Evolutionary conservation across 2,329 filamentous ascomycete species (phyloP).

Genomic region (Ceratocystis diversiconidia): DNA sequence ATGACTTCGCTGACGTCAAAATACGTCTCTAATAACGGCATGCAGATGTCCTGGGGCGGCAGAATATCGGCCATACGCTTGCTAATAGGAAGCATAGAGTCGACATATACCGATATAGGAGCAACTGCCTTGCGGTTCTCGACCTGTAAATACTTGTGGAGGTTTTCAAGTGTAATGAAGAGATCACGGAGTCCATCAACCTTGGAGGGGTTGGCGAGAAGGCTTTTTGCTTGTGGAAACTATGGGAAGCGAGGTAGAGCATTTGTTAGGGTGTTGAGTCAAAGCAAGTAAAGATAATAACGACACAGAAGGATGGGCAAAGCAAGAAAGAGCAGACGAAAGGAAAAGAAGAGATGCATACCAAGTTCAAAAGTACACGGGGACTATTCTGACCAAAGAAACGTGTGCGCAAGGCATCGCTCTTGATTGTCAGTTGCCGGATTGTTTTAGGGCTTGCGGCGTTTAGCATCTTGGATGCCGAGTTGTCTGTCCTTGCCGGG

Average conservation of each 20-base stretch:
- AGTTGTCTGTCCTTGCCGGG: slow-evolving; percentile 27
- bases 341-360: slow-evolving; percentile 23
- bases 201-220: slow-evolving; percentile 31
- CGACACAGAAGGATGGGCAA: background rate
- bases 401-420: slow-evolving; percentile 33
- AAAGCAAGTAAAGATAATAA: background rate
- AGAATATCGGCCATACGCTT: slow-evolving; percentile 45
- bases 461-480: slow-evolving; percentile 21
- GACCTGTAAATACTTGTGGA: slow-evolving; percentile 35
- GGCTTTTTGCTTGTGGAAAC: slow-evolving; percentile 41
- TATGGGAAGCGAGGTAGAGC: slow-evolving; percentile 20
- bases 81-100: slow-evolving; percentile 43
- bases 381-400: slow-evolving; percentile 41
- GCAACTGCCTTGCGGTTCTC: slow-evolving; percentile 34
- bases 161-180: slow-evolving; percentile 32
- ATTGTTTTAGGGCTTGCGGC: slow-evolving; percentile 33
- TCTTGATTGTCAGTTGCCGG: slow-evolving; percentile 36
- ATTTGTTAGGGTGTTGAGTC: background rate
- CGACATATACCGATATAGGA: slow-evolving; percentile 42
- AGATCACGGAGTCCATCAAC: slow-evolving; percentile 31
- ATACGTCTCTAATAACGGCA: slow-evolving; percentile 36
- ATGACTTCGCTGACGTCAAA: slow-evolving; percentile 38
- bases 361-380: slow-evolving; percentile 39
- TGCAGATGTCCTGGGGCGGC: slow-evolving; percentile 37
- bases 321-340: background rate